A percentile compares a stretch with the other conserved stretches of the same genome.
These are phyloP conservation scores for Daldinia decipiens DNA, from an alignment of 495 filamentous ascomycete genomes.

Conservation along the genomic window DNA sequence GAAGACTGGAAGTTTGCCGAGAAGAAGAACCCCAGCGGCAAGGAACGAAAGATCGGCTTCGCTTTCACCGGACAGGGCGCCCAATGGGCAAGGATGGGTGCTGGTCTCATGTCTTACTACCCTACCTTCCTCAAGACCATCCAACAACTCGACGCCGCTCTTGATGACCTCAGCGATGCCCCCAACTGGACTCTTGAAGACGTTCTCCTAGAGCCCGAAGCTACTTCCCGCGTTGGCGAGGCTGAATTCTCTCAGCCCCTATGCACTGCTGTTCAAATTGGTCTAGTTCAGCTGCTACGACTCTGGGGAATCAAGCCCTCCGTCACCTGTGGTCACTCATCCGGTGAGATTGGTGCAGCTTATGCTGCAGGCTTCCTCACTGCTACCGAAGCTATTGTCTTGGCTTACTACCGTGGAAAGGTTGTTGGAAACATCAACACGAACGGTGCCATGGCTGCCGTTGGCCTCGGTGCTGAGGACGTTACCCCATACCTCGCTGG, in stretches of 20 bases:
- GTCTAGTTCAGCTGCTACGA: constrained; percentile 63
- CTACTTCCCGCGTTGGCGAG: constrained; percentile 45
- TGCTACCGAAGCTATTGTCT: constrained; percentile 57
- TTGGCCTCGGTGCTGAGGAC: constrained; percentile 49
- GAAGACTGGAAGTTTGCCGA: constrained; percentile 14
- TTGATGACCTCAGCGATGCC: constrained; percentile 31
- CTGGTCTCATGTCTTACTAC: constrained; percentile 43
- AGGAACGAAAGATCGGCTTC: constrained; percentile 18
- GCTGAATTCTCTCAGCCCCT: constrained; percentile 55
- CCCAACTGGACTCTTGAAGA: constrained; percentile 34
- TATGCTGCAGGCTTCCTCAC: constrained; percentile 57
- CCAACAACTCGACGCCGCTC: constrained; percentile 8
- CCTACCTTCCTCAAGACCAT: constrained; percentile 34
- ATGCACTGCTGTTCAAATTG: constrained; percentile 63
- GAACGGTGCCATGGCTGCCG: constrained; percentile 62
- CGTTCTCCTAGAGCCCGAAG: constrained; percentile 43
- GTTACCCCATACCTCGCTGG: constrained; percentile 20
- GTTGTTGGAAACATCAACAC: constrained; percentile 23
- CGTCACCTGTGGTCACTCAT: constrained; percentile 69
- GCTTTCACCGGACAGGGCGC: constrained; percentile 47
- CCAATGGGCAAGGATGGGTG: constrained; percentile 64
- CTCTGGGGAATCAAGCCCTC: constrained; percentile 61
- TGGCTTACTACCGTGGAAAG: constrained; percentile 55
- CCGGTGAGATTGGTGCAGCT: constrained; percentile 70
- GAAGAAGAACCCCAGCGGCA: constrained; percentile 15